phyloP scores from a whole-genome alignment of 2,329 filamentous ascomycete genomes.

The Rutstroemia sp. region DNA sequence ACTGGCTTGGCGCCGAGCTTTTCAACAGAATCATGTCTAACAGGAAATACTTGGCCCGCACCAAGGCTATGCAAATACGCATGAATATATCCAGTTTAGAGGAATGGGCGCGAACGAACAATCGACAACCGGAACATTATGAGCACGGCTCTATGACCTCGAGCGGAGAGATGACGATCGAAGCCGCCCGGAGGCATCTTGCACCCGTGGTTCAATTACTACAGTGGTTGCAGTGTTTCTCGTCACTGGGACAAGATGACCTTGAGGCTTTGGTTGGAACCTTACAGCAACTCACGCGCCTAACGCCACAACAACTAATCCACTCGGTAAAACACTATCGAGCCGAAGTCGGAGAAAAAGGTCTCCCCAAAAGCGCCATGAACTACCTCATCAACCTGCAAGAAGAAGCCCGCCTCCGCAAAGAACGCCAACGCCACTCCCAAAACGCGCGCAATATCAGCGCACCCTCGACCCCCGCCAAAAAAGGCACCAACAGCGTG shows the following conservation, averaged over 20 bases:
- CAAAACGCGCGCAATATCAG: slow-evolving; percentile 35
- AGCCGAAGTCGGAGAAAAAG: slow-evolving; percentile 91
- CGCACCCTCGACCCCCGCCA: slow-evolving; percentile 32
- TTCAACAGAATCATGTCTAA: slow-evolving; percentile 99
- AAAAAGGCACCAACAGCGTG: slow-evolving; percentile 35
- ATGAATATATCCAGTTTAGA: slow-evolving; percentile 97
- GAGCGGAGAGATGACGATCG: slow-evolving; percentile 79
- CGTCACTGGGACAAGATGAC: slow-evolving; percentile 78
- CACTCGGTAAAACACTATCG: slow-evolving; percentile 91
- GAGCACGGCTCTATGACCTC: slow-evolving; percentile 83
- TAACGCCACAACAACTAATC: slow-evolving; percentile 82
- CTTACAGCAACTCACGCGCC: slow-evolving; percentile 75
- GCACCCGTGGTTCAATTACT: slow-evolving; percentile 87
- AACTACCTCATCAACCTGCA: slow-evolving; percentile 80
- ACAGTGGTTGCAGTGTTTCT: slow-evolving; percentile 98
- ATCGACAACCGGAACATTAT: slow-evolving; percentile 89
- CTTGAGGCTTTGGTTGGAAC: slow-evolving; percentile 83
- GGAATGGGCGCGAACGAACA: slow-evolving; percentile 92
- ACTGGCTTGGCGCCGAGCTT: slow-evolving; percentile 92
- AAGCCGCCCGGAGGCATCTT: slow-evolving; percentile 76
- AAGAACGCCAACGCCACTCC: slow-evolving; percentile 44
- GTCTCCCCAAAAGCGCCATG: slow-evolving; percentile 77
- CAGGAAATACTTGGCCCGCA: slow-evolving; percentile 85
- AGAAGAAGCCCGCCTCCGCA: slow-evolving; percentile 58
- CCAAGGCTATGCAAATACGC: slow-evolving; percentile 98